Evolutionary conservation across 305 asterid species (phyloP).

Genomic region (Solanum hybrid): DNA sequence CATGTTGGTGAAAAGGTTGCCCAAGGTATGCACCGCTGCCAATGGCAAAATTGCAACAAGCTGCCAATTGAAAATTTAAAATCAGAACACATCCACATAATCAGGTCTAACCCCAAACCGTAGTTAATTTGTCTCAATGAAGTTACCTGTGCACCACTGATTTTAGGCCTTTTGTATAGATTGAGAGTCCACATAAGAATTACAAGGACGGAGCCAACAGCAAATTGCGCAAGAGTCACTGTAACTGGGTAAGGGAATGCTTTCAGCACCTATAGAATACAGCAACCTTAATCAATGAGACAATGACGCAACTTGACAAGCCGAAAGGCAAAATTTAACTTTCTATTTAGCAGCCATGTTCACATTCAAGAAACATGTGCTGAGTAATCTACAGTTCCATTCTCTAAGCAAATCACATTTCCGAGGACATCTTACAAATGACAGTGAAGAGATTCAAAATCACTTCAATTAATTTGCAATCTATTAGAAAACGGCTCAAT

Average conservation of each 20-base stretch:
- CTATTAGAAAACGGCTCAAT: not conserved
- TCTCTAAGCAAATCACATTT: not conserved
- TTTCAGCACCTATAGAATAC: slow-evolving; percentile 56
- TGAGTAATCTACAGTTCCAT: not conserved
- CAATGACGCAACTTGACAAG: not conserved
- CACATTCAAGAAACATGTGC: not conserved
- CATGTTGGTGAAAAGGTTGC: slow-evolving; percentile 90
- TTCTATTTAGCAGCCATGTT: not conserved
- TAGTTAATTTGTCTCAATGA: not conserved
- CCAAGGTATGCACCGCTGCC: slow-evolving; percentile 78
- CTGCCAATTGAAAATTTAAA: slow-evolving; percentile 27
- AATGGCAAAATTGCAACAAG: slow-evolving; percentile 71
- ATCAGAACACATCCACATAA: not conserved
- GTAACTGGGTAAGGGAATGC: slow-evolving; percentile 81
- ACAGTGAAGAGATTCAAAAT: not conserved
- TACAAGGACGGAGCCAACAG: slow-evolving; percentile 76
- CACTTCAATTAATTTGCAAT: not conserved
- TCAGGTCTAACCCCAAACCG: not conserved
- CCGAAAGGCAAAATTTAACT: not conserved
- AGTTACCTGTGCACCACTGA: slow-evolving; percentile 80
- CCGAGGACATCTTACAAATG: not conserved
- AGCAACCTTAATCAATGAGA: slow-evolving; percentile 9
- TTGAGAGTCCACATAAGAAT: slow-evolving; percentile 65
- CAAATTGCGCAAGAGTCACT: slow-evolving; percentile 69
- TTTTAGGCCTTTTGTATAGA: slow-evolving; percentile 80